Conservation (phyloP, 495 filamentous ascomycete species). For the Trichocladium antarcticum region DNA sequence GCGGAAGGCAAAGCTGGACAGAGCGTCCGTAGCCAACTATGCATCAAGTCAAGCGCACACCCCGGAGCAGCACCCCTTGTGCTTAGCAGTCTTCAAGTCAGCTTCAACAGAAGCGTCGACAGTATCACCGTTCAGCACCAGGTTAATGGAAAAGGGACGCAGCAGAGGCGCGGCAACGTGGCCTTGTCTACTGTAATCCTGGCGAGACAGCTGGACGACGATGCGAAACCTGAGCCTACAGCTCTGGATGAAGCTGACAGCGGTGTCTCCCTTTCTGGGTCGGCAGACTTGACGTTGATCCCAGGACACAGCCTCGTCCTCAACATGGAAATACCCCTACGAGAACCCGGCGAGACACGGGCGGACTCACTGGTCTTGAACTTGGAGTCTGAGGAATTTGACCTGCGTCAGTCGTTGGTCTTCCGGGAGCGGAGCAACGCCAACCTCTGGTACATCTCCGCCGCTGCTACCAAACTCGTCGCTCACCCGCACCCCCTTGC, state of each 20-base stretch:
- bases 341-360: conserved; percentile 68
- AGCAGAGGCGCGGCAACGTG: conserved; percentile 8
- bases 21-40: conserved; percentile 57
- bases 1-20: conserved; percentile 79
- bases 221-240: conserved; percentile 20
- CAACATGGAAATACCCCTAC: conserved; percentile 57
- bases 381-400: conserved; percentile 54
- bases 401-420: conserved; percentile 52
- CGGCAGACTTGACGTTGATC: conserved; percentile 54
- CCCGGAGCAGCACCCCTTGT: conserved; percentile 48
- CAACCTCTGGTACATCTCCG: conserved; percentile 47
- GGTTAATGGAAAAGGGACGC: not conserved
- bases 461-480: conserved; percentile 36
- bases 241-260: conserved; percentile 20
- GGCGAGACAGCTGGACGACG: not conserved
- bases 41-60: conserved; percentile 59
- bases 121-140: conserved; percentile 40
- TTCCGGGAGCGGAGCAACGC: conserved; percentile 35
- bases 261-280: conserved; percentile 34
- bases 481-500: conserved; percentile 37
- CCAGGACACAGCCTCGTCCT: conserved; percentile 61
- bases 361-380: conserved; percentile 53
- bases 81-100: conserved; percentile 52
- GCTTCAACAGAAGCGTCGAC: conserved; percentile 58
- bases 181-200: conserved; percentile 12